Conservation (phyloP, 352 stramenopile species). For the Elongisporangium prolatum region DNA sequence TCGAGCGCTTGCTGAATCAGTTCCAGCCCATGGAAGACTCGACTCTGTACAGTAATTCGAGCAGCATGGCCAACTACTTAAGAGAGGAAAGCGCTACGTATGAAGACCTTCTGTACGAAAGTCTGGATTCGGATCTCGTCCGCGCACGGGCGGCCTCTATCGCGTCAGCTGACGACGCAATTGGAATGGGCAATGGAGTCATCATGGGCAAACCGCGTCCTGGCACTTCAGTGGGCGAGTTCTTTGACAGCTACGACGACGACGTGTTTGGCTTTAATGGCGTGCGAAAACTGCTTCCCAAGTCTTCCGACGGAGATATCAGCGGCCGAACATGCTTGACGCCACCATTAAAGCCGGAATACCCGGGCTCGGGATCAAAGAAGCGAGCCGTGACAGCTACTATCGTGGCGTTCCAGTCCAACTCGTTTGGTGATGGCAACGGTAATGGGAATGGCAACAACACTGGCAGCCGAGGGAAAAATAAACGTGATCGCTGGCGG, state of each 20-base stretch:
- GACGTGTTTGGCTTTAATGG: conserved; percentile 49
- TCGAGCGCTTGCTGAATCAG: conserved; percentile 50
- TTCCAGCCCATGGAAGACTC: conserved; percentile 24
- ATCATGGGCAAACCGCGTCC: conserved; percentile 41
- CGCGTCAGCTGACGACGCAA: conserved; percentile 36
- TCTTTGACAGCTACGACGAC: conserved; percentile 71
- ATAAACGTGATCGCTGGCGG: conserved; percentile 23
- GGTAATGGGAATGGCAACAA: conserved; percentile 20
- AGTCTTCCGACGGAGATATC: conserved; percentile 37
- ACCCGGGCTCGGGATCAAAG: conserved; percentile 35
- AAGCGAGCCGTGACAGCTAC: conserved; percentile 27
- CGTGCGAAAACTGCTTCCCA: conserved; percentile 15
- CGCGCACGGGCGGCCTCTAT: conserved; percentile 57
- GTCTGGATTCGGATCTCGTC: conserved; percentile 61
- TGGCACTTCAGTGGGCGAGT: conserved; percentile 41
- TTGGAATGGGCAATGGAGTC: conserved; percentile 23
- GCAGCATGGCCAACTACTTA: not conserved
- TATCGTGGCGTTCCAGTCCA: conserved; percentile 25
- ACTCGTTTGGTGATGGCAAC: conserved; percentile 22
- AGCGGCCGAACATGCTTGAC: conserved; percentile 40
- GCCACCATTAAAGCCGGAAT: conserved; percentile 33
- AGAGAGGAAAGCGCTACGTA: conserved; percentile 24
- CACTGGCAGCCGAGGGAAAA: conserved; percentile 13
- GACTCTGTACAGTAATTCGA: not conserved
- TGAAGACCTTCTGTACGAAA: conserved; percentile 48